Base-by-base conservation (phyloP, 2,329 filamentous ascomycete species). In the Pseudopyricularia javanii region DNA sequence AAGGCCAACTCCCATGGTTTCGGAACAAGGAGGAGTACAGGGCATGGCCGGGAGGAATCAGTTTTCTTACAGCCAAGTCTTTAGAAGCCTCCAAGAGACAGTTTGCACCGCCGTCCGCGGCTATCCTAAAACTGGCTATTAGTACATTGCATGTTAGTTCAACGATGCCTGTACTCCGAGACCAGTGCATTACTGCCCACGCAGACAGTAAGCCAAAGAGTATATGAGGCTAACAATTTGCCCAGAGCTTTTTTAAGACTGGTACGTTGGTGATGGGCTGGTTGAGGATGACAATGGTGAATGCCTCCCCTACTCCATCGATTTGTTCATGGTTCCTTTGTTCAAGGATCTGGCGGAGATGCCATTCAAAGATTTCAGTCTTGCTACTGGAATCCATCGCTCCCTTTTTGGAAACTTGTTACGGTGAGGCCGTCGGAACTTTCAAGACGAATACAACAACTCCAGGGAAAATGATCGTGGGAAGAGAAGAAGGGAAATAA, bases 21-120 rank as follows among this genome's bases (percentile, higher is more conserved):
- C n/a, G n/a, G n/a, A n/a, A n/a, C n/a, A n/a, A n/a, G n/a, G n/a
- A n/a, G n/a, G n/a, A n/a, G n/a, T n/a, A n/a, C n/a, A n/a, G n/a
- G n/a, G n/a, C n/a, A n/a, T n/a, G n/a, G n/a, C n/a, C n/a, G n/a
- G n/a, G n/a, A n/a, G n/a, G n/a, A n/a, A n/a, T n/a, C n/a, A n/a
- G n/a, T n/a, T 35, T 20, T n/a, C 20, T 9, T 17, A 34, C 8
- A 50, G 33, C 49, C 11, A 51, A 24, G 33, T 22, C 32, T 34
- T 58, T 24, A 1, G 58, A 49, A 5, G 74, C 65, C 32, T 74
- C 64, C 54, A 74, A 70, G 67, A 96, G 75, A 35, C 81, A 77
- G 63, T 97, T 95, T 47, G 91, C 91, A 24, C 90, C 93, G 53
- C 91, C 93, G 70, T 98, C 93, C 28, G 90, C 93, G 54, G 90